A percentile compares a stretch with the other conserved stretches of the same genome.
Conservation (phyloP, 148 eudicot genomes). For the Pouteria glomerata region DNA sequence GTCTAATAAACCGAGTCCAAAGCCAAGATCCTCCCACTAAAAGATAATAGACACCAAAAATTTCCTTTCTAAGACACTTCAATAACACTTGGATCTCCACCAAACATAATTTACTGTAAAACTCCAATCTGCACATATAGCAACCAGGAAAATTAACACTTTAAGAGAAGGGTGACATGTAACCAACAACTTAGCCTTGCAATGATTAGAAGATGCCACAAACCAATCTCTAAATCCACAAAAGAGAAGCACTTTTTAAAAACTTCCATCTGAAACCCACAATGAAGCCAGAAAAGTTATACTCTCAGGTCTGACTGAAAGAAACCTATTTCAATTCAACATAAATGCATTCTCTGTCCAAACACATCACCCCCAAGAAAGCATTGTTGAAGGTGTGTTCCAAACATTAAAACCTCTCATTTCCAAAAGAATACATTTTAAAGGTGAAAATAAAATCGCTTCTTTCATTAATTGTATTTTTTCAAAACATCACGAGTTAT, state of each 20-base stretch:
- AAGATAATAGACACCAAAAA: neutral
- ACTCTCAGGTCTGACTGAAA: neutral
- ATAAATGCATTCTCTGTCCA: neutral
- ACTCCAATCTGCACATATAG: neutral
- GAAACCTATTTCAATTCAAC: neutral
- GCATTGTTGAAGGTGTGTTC: neutral
- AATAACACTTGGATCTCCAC: neutral
- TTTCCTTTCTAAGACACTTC: neutral
- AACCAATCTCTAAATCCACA: neutral
- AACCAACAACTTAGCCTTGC: neutral
- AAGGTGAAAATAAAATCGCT: neutral
- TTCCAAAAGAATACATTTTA: neutral
- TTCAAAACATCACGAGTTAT: neutral
- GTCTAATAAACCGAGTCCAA: no score
- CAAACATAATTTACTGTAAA: neutral
- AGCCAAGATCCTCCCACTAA: neutral
- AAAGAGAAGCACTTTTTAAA: neutral
- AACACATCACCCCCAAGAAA: neutral
- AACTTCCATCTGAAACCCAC: neutral
- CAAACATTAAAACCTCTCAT: neutral
- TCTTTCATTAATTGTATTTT: neutral
- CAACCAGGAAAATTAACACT: neutral
- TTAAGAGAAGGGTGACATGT: neutral
- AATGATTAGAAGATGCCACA: neutral
- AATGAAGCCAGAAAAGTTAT: neutral